Percentiles rank a stretch among this genome's conserved stretches.
phyloP scores from a whole-genome alignment of 2,329 filamentous ascomycete species.

The Paracamarosporium sp. region DNA sequence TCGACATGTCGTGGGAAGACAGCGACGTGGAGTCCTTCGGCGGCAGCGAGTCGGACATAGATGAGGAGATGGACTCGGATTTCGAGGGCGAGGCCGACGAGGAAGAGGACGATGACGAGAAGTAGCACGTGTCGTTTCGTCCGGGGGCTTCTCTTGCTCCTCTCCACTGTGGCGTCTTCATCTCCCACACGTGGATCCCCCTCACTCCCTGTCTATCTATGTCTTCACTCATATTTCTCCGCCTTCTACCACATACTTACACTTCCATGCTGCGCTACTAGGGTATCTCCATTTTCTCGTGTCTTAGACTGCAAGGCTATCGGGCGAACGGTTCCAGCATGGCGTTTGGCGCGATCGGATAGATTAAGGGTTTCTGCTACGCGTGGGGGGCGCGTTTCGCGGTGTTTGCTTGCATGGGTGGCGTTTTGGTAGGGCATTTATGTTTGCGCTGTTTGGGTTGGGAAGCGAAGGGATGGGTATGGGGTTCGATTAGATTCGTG shows the following conservation, averaged over 20 bases:
- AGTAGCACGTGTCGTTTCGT: slow-evolving; percentile 26
- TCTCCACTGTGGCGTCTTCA: too few relatives aligned
- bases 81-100: slow-evolving; percentile 60
- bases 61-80: slow-evolving; percentile 65
- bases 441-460: too few relatives aligned
- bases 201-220: too few relatives aligned
- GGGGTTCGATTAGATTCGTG: too few relatives aligned
- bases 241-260: not conserved
- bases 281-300: not conserved
- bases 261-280: not conserved
- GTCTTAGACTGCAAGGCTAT: not conserved
- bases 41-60: slow-evolving; percentile 65
- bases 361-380: not conserved
- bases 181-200: too few relatives aligned
- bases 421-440: slow-evolving; percentile 5
- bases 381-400: not conserved
- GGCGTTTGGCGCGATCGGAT: slow-evolving; percentile 8
- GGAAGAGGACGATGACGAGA: slow-evolving; percentile 27
- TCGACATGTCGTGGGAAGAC: slow-evolving; percentile 54
- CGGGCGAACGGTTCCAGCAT: too few relatives aligned
- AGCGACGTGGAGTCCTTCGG: slow-evolving; percentile 73
- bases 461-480: too few relatives aligned
- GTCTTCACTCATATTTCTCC: not conserved
- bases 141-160: too few relatives aligned
- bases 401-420: slow-evolving; percentile 1